Conservation (phyloP, 805 yeast species). For the Yarrowia divulgata region DNA sequence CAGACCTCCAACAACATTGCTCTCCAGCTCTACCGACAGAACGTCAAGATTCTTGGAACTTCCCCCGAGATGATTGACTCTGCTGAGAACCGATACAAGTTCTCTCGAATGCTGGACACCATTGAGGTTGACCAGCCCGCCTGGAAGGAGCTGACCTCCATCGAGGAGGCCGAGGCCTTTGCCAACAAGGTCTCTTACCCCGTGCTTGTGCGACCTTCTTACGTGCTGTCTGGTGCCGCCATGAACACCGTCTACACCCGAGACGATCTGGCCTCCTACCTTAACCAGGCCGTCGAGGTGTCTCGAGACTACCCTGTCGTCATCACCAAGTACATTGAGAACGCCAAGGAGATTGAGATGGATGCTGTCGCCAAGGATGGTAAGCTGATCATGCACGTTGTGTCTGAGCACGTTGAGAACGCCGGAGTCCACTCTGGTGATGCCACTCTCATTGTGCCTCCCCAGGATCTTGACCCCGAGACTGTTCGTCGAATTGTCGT, state of each 20-base stretch:
- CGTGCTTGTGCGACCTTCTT: slow-evolving; percentile 95
- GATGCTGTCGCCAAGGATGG: slow-evolving; percentile 98
- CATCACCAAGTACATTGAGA: slow-evolving; percentile 93
- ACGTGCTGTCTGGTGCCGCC: slow-evolving; percentile 98
- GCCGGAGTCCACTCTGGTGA: slow-evolving; percentile 99
- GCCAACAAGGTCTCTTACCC: slow-evolving; percentile 93
- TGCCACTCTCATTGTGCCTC: slow-evolving; percentile 96
- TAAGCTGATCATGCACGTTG: slow-evolving; percentile 93
- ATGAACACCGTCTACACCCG: slow-evolving; percentile 95
- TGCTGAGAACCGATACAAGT: slow-evolving; percentile 97
- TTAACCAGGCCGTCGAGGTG: slow-evolving; percentile 94
- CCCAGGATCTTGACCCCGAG: slow-evolving; percentile 91
- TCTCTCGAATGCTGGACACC: slow-evolving; percentile 94
- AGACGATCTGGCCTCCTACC: slow-evolving; percentile 84
- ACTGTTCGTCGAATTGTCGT: slow-evolving; percentile 89
- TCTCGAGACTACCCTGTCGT: slow-evolving; percentile 98
- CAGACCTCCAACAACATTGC: slow-evolving; percentile 98
- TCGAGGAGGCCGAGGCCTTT: slow-evolving; percentile 89
- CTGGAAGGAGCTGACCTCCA: slow-evolving; percentile 95
- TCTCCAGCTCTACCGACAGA: slow-evolving; percentile 86
- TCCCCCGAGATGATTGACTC: slow-evolving; percentile 98
- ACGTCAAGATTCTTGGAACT: slow-evolving; percentile 94
- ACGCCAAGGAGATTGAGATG: slow-evolving; percentile 98
- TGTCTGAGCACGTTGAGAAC: slow-evolving; percentile 97
- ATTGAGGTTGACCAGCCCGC: slow-evolving; percentile 99